Base-by-base conservation (phyloP, 2,329 filamentous ascomycete genomes). In the Colletotrichum musae region DNA sequence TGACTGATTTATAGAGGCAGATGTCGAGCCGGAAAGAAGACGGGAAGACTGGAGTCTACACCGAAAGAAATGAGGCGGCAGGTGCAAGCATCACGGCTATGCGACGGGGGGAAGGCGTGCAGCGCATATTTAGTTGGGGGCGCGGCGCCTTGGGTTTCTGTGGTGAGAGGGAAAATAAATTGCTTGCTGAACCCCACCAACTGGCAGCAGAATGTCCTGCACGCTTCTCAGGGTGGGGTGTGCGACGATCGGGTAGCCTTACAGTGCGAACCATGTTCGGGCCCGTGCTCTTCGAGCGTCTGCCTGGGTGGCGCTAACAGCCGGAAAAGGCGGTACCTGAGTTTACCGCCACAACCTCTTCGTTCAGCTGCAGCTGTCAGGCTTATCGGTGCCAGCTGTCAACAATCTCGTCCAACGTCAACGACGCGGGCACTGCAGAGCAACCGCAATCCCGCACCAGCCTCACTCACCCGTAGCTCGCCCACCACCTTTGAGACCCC, bases 241-340 rank as follows among this genome's bases (percentile, higher is more conserved):
- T 69, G 56, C 56, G 45, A 24, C 26, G 36, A 13, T 47, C 21
- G 57, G 51, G 56, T 67, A 68, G 68, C 64, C 53, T 58, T 58
- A 70, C 68, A 70, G 68, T 70, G 68, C 68, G 68, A 70, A 50
- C 64, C 58, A 56, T 24, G 58, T 48, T 24, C 16, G 26, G 39
- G 21, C 26, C 52, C 43, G 47, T 53, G 32, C 48, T 48, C 28
- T 9, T 21, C 41, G 36, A 48, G 15, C 45, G 53, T 32, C 50
- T 48, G 56, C 24, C 50, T 16, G 15, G 18, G 36, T 15, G 32
- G 62, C 36, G 36, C 21, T 60, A 48, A 61, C 48, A 66, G 36
- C 41, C 51, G 32, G 36, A 24, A 48, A 32, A 18, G 28, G 47
- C 47, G 41, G 26, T 66, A 66, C 63, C 21, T 43, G 6, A 21